phyloP scores from a whole-genome alignment of 2,329 filamentous ascomycete species.

The Cadophora gregata region DNA sequence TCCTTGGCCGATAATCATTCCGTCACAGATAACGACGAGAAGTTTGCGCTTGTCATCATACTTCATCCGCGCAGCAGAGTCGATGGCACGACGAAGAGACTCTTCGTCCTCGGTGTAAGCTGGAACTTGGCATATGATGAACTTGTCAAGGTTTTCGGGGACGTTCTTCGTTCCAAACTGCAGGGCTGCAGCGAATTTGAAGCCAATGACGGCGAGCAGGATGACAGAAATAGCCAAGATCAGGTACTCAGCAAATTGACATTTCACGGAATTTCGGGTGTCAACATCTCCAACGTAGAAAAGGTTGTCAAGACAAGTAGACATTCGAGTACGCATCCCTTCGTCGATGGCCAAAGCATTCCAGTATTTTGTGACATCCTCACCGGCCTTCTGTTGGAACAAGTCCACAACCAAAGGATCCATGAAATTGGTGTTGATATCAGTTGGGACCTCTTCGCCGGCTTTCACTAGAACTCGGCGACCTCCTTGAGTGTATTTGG shows the following conservation, averaged over 20 bases:
- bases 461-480: slow-evolving; percentile 64
- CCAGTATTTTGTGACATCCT: slow-evolving; percentile 86
- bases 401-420: slow-evolving; percentile 72
- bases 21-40: slow-evolving; percentile 89
- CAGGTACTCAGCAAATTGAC: slow-evolving; percentile 88
- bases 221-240: slow-evolving; percentile 84
- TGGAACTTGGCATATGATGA: slow-evolving; percentile 96
- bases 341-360: slow-evolving; percentile 67
- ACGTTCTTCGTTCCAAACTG: slow-evolving; percentile 92
- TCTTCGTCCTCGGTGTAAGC: slow-evolving; percentile 99
- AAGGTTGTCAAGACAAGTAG: slow-evolving; percentile 86
- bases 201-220: slow-evolving; percentile 80
- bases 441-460: slow-evolving; percentile 55
- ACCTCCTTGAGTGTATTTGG: slow-evolving; percentile 79
- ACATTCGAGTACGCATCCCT: slow-evolving; percentile 69
- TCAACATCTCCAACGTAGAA: slow-evolving; percentile 95
- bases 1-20: slow-evolving; percentile 99
- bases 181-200: slow-evolving; percentile 96
- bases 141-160: slow-evolving; percentile 97
- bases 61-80: slow-evolving; percentile 91
- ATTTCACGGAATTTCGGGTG: slow-evolving; percentile 84
- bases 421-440: slow-evolving; percentile 79
- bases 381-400: slow-evolving; percentile 77
- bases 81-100: slow-evolving; percentile 93
- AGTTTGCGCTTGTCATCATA: slow-evolving; percentile 99